A percentile compares a stretch with the other conserved stretches of the same genome.
Conservation (phyloP, 306 rosid genomes). For the Sindora glabra region DNA sequence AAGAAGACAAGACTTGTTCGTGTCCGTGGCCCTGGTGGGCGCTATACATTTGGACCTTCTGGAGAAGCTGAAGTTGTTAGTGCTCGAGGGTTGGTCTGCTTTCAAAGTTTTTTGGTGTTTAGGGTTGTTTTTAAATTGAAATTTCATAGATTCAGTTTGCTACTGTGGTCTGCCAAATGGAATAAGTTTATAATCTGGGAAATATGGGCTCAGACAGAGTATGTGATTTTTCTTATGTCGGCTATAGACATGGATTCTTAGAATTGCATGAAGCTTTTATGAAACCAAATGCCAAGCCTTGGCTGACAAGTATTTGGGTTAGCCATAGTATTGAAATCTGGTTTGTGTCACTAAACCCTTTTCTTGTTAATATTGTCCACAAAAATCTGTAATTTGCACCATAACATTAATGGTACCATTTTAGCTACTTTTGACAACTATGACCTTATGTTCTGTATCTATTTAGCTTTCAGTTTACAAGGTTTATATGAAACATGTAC, state of each 20-base stretch:
- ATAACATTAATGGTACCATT: background rate
- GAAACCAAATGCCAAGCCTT: background rate
- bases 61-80: conserved; percentile 95
- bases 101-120: background rate
- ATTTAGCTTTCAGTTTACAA: too few relatives aligned
- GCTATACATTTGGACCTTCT: conserved; percentile 54
- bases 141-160: background rate
- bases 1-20: conserved; percentile 87
- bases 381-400: background rate
- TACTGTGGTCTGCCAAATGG: background rate
- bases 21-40: conserved; percentile 59
- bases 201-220: background rate
- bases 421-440: background rate
- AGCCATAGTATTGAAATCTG: background rate
- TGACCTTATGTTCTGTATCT: background rate
- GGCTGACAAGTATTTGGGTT: background rate
- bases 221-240: background rate
- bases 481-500: background rate
- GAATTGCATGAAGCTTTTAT: background rate
- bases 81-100: conserved; percentile 69
- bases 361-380: background rate
- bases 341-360: background rate
- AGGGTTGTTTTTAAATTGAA: background rate
- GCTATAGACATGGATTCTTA: background rate
- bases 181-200: background rate